A percentile compares a stretch with the other conserved stretches of the same genome.
phyloP scores from a whole-genome alignment of 345 rosid genomes.

The Populus tremula region DNA sequence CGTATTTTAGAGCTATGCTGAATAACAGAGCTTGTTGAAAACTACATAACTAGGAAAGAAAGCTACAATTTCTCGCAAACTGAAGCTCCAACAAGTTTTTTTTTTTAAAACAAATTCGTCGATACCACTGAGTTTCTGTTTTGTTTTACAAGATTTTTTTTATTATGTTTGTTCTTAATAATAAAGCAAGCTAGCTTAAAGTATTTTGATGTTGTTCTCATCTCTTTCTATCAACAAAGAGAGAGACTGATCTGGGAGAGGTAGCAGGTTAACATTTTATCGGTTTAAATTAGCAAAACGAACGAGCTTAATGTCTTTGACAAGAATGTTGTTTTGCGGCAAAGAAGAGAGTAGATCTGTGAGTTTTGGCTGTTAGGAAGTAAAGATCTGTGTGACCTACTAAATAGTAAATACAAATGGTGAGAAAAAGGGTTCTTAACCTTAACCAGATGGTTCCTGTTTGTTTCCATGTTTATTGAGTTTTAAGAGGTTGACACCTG shows the following conservation, averaged over 20 bases:
- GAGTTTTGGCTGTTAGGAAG: conserved; percentile 16
- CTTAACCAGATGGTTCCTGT: background rate
- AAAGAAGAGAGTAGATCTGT: conserved; percentile 39
- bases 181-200: background rate
- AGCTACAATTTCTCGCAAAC: background rate
- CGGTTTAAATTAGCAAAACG: background rate
- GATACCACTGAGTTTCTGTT: background rate
- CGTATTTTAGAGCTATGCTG: background rate
- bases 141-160: background rate
- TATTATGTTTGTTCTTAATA: background rate
- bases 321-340: conserved; percentile 17
- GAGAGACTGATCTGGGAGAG: conserved; percentile 7
- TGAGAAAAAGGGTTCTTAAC: background rate
- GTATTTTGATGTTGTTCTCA: background rate
- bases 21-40: background rate
- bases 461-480: conserved; percentile 7
- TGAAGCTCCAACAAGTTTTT: background rate
- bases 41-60: background rate
- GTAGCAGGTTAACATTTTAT: background rate
- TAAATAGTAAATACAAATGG: background rate
- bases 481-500: conserved; percentile 57
- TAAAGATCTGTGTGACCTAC: conserved; percentile 27
- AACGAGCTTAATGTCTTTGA: background rate
- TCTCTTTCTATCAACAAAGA: background rate
- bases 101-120: background rate